Evolutionary conservation across 805 yeast species (phyloP).

Genomic region (Nakazawaea pomicola): DNA sequence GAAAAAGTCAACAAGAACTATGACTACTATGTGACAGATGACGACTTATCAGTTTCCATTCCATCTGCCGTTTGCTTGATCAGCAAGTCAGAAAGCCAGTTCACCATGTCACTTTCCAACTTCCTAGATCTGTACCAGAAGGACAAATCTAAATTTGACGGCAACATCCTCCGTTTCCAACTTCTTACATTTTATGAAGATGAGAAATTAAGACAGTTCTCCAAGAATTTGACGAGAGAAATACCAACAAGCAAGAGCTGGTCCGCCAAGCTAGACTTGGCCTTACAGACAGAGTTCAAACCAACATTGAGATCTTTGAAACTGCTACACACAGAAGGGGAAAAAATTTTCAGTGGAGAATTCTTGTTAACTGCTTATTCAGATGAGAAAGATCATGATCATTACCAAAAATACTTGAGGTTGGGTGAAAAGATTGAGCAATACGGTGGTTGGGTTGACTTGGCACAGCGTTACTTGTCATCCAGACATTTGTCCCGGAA

Average conservation of each 20-base stretch:
- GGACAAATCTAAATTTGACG: conserved; percentile 8
- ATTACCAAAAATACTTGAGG: conserved; percentile 19
- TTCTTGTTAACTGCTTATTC: conserved; percentile 7
- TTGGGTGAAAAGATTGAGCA: conserved; percentile 37
- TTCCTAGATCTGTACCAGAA: conserved; percentile 22
- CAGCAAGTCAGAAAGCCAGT: conserved; percentile 23
- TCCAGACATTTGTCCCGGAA: conserved; percentile 48
- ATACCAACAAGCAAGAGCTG: conserved; percentile 47
- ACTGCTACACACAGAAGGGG: conserved; percentile 49
- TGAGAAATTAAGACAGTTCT: conserved; percentile 39
- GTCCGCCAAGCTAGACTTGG: conserved; percentile 39
- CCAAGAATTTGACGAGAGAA: conserved; percentile 32
- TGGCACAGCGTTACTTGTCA: conserved; percentile 48
- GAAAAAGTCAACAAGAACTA: conserved; percentile 23
- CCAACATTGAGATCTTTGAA: conserved; percentile 44
- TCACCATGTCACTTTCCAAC: conserved; percentile 28
- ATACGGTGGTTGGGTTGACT: conserved; percentile 48
- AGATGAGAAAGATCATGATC: conserved; percentile 7
- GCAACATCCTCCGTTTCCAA: conserved; percentile 29
- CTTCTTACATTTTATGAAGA: conserved; percentile 47
- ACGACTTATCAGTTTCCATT: conserved; percentile 41
- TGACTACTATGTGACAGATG: conserved; percentile 47
- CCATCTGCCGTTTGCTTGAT: conserved; percentile 45
- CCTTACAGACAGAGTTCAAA: conserved; percentile 34
- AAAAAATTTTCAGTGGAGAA: conserved; percentile 31